phyloP scores from a whole-genome alignment of 164 flowering plant species.

The Malania oleifera region DNA sequence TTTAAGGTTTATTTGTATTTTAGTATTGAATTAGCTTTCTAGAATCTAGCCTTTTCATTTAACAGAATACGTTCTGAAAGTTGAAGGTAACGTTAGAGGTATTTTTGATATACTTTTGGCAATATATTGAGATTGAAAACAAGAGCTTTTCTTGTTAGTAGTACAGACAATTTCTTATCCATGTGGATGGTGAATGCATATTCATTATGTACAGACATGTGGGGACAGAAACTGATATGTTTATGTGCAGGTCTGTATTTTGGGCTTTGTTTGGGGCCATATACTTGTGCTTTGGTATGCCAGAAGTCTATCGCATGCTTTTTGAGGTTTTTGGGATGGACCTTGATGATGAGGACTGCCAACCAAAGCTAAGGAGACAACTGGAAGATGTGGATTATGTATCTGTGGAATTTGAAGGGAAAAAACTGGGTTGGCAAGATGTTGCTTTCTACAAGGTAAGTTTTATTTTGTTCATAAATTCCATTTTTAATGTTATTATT shows the following conservation, averaged over 20 bases:
- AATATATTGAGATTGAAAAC: too few relatives aligned
- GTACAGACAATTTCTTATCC: too few relatives aligned
- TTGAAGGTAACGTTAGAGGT: too few relatives aligned
- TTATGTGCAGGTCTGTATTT: conserved; percentile 70
- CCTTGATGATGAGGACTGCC: conserved; percentile 93
- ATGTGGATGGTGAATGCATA: too few relatives aligned
- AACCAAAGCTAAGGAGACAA: conserved; percentile 85
- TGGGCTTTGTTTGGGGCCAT: conserved; percentile 99
- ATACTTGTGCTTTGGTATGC: conserved; percentile 94
- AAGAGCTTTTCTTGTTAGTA: too few relatives aligned
- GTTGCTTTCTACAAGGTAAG: conserved; percentile 78
- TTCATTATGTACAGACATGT: too few relatives aligned
- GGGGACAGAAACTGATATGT: not conserved
- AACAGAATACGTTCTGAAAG: too few relatives aligned
- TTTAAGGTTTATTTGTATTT: too few relatives aligned
- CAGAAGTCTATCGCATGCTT: conserved; percentile 96
- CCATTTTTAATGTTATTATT: not conserved
- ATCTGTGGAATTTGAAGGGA: conserved; percentile 92
- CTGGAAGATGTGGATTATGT: conserved; percentile 97
- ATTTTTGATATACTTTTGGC: too few relatives aligned
- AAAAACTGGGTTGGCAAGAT: conserved; percentile 82
- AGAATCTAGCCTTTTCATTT: too few relatives aligned
- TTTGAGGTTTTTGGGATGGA: conserved; percentile 99
- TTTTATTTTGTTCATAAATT: not conserved
- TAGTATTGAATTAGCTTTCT: too few relatives aligned